These are phyloP conservation scores for Blastomyces gilchristii DNA, from an alignment of 2,329 filamentous ascomycete genomes.

Conservation along the genomic window DNA sequence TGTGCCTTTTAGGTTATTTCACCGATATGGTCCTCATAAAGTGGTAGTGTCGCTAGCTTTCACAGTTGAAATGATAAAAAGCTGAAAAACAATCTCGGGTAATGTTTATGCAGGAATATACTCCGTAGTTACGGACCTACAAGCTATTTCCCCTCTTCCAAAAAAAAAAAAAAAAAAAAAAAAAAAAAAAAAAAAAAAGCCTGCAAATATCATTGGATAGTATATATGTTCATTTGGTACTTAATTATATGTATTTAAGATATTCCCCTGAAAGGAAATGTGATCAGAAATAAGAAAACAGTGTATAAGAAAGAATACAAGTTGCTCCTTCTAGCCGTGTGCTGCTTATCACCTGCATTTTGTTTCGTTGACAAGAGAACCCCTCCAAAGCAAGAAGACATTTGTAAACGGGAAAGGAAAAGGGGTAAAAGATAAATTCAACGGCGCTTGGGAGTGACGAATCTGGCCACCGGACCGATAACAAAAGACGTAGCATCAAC, in stretches of 20 bases:
- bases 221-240: background rate
- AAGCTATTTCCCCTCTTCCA: too few species aligned
- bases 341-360: background rate
- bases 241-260: background rate
- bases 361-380: background rate
- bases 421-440: background rate
- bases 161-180: too few species aligned
- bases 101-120: background rate
- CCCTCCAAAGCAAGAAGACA: background rate
- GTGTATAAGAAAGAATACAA: background rate
- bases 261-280: background rate
- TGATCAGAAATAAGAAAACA: background rate
- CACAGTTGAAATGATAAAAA: background rate
- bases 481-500: background rate
- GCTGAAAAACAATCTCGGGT: background rate
- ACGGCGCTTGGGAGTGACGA: background rate
- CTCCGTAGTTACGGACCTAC: background rate
- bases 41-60: background rate
- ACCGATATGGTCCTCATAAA: background rate
- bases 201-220: background rate
- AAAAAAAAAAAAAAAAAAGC: too few species aligned
- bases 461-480: background rate
- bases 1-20: background rate
- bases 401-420: background rate
- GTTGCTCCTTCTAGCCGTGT: background rate